These are phyloP conservation scores for Cyclostephanos tholiformis DNA, from an alignment of 108 stramenopile species.

Conservation along the genomic window DNA sequence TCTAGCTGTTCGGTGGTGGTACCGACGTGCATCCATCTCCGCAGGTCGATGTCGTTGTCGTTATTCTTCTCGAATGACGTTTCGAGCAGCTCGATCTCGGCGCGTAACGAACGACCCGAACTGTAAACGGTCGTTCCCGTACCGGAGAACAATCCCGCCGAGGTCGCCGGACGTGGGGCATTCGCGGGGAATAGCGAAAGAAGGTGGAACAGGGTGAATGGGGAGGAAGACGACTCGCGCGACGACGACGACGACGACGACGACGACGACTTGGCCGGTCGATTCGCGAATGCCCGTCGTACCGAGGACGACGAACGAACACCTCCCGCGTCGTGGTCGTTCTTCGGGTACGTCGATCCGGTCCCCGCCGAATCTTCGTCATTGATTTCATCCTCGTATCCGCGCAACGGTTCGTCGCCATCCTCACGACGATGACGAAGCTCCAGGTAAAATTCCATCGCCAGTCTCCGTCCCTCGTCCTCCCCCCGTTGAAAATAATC, in stretches of 20 bases:
- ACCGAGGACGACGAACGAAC: background rate
- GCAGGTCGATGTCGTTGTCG: background rate
- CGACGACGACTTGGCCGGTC: background rate
- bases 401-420: background rate
- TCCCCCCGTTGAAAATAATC: slow-evolving; percentile 2
- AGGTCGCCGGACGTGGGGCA: slow-evolving; percentile 12
- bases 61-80: slow-evolving; percentile 20
- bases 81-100: slow-evolving; percentile 35
- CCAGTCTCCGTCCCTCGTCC: slow-evolving; percentile 20
- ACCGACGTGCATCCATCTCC: background rate
- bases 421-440: slow-evolving; percentile 15
- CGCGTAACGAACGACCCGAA: slow-evolving; percentile 34
- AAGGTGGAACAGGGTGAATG: background rate
- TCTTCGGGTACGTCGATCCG: background rate
- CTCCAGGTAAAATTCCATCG: slow-evolving; percentile 35
- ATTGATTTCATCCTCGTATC: background rate
- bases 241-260: background rate
- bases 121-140: slow-evolving; percentile 37
- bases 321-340: background rate
- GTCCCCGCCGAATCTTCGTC: background rate
- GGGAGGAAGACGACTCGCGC: background rate
- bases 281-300: slow-evolving; percentile 2
- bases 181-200: slow-evolving; percentile 5
- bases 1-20: slow-evolving; percentile 18
- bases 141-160: slow-evolving; percentile 38